phyloP scores from a whole-genome alignment of 176 grass and related monocot species.

The Otatea glauca region DNA sequence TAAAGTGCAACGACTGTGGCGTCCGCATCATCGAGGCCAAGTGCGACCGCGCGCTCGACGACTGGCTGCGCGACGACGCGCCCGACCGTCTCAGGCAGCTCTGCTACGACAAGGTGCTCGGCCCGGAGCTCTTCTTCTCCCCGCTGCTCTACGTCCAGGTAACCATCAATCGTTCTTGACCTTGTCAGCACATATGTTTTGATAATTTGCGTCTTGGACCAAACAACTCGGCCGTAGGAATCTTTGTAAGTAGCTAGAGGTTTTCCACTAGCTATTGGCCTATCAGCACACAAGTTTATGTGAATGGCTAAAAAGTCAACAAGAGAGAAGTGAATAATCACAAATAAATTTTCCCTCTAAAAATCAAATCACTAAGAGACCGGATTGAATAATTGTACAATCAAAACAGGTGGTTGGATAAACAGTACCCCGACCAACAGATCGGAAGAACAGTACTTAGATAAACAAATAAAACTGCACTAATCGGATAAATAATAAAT shows the following conservation, averaged over 20 bases:
- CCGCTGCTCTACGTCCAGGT: slow-evolving; percentile 90
- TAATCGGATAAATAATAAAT: too few relatives aligned
- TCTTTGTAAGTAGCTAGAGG: neutral
- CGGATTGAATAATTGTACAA: too few relatives aligned
- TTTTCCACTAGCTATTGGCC: neutral
- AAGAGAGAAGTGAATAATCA: too few relatives aligned
- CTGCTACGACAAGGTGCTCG: slow-evolving; percentile 79
- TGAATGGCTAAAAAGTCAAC: too few relatives aligned
- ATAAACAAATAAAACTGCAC: too few relatives aligned
- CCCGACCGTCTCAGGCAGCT: slow-evolving; percentile 45
- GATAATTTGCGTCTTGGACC: neutral
- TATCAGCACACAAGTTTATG: neutral
- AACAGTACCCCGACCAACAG: too few relatives aligned
- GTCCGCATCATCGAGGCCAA: slow-evolving; percentile 84
- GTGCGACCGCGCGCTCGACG: slow-evolving; percentile 56
- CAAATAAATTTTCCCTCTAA: too few relatives aligned
- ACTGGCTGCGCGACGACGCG: slow-evolving; percentile 60
- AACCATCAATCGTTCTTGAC: neutral
- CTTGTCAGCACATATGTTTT: neutral
- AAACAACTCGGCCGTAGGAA: slow-evolving; percentile 10
- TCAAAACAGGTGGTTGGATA: too few relatives aligned
- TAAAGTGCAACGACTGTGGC: slow-evolving; percentile 97
- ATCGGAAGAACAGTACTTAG: too few relatives aligned
- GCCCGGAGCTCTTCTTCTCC: slow-evolving; percentile 84
- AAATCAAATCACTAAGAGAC: too few relatives aligned